Conservation (phyloP, 2,329 filamentous ascomycete species). For the Aspergillus persii region DNA sequence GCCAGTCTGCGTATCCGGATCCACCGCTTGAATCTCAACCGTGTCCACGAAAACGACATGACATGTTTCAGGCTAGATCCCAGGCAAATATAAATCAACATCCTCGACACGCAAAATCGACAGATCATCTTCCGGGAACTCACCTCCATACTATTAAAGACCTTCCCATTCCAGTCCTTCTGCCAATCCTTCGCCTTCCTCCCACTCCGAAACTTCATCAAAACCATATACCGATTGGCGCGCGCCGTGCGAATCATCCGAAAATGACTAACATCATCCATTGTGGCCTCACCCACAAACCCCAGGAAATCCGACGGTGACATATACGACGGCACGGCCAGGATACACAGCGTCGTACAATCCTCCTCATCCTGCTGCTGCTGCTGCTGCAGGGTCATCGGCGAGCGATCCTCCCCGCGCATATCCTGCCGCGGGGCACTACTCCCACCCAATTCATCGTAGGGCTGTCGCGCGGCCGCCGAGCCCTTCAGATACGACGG, state of each 20-base stretch:
- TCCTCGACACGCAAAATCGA: not conserved
- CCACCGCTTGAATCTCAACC: constrained; percentile 75
- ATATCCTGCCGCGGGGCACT: constrained; percentile 12
- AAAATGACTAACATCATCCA: constrained; percentile 86
- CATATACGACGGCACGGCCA: constrained; percentile 92
- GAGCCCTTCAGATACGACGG: constrained; percentile 40
- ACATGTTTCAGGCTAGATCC: constrained; percentile 75
- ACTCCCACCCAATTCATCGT: constrained; percentile 25
- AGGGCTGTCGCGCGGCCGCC: constrained; percentile 29
- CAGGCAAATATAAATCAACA: constrained; percentile 16
- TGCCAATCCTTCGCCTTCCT: constrained; percentile 76
- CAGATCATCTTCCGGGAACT: constrained; percentile 21
- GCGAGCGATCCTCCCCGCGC: constrained; percentile 14
- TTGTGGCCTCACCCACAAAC: constrained; percentile 84
- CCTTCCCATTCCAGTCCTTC: constrained; percentile 83
- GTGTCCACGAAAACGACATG: constrained; percentile 93
- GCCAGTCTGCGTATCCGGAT: constrained; percentile 30
- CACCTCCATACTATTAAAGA: constrained; percentile 90
- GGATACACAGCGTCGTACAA: constrained; percentile 86
- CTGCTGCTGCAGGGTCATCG: constrained; percentile 10
- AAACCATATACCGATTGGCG: constrained; percentile 88
- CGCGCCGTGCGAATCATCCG: constrained; percentile 87
- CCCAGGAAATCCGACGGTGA: constrained; percentile 86
- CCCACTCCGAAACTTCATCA: constrained; percentile 85
- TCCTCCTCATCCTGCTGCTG: constrained; percentile 47